Evolutionary conservation across 2,329 filamentous ascomycete genomes (phyloP).

Genomic region (Xylaria sp.): DNA sequence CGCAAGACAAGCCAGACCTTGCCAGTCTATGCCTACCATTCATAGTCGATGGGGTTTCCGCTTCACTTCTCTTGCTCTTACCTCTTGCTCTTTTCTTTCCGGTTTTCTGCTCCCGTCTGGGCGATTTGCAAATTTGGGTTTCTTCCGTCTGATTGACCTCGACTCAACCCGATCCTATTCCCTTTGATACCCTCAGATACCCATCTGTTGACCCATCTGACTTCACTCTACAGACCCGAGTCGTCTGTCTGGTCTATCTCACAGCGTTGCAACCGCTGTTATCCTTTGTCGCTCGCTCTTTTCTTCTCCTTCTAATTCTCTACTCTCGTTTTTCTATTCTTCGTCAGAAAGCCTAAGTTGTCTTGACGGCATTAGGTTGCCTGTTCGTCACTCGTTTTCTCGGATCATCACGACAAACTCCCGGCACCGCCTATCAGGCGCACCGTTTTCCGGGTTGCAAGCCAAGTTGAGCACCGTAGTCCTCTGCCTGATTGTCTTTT

Average conservation of each 20-base stretch:
- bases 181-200: conserved; percentile 10
- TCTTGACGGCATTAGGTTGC: conserved; percentile 30
- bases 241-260: conserved; percentile 20
- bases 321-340: conserved; percentile 24
- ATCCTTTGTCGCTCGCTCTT: conserved; percentile 24
- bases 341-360: conserved; percentile 22
- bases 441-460: conserved; percentile 4
- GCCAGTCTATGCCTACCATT: no score
- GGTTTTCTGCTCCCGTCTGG: background rate
- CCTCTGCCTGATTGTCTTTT: conserved; percentile 40
- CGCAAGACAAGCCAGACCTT: no score
- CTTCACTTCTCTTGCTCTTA: background rate
- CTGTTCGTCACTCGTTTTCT: conserved; percentile 20
- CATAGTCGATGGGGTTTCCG: background rate
- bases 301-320: conserved; percentile 20
- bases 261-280: conserved; percentile 6
- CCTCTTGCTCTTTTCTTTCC: background rate
- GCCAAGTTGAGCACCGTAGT: conserved; percentile 22
- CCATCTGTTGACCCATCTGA: conserved; percentile 12
- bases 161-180: background rate
- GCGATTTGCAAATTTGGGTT: background rate
- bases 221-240: conserved; percentile 17
- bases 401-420: conserved; percentile 11
- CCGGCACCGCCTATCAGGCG: conserved; percentile 13
- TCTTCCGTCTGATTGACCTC: background rate